Conservation (phyloP, 129 eudicot genomes). For the Cynara cardunculus region DNA sequence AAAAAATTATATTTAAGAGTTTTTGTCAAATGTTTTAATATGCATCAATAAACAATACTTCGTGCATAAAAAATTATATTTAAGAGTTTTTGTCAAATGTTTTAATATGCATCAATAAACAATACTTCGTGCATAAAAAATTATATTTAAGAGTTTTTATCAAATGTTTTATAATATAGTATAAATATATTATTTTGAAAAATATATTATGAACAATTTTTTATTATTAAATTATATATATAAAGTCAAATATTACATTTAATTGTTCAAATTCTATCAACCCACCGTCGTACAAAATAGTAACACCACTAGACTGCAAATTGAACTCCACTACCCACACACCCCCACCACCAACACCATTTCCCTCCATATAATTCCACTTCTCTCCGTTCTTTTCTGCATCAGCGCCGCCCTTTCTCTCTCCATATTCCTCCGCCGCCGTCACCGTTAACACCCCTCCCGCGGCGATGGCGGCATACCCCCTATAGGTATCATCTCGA, state of each 20-base stretch:
- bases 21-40: too few relatives aligned
- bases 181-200: too few relatives aligned
- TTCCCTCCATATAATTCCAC: background rate
- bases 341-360: background rate
- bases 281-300: slow-evolving; percentile 33
- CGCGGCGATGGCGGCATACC: slow-evolving; percentile 17
- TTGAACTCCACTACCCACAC: slow-evolving; percentile 10
- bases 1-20: too few relatives aligned
- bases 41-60: too few relatives aligned
- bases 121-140: too few relatives aligned
- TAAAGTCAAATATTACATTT: background rate
- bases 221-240: too few relatives aligned
- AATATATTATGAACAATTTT: too few relatives aligned
- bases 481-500: background rate
- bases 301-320: slow-evolving; percentile 25
- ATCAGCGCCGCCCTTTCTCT: slow-evolving; percentile 15
- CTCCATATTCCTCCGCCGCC: slow-evolving; percentile 5
- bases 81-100: too few relatives aligned
- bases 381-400: background rate
- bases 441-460: background rate
- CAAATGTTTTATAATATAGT: too few relatives aligned
- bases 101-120: too few relatives aligned
- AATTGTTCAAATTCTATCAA: slow-evolving; percentile 7
- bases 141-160: too few relatives aligned
- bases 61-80: too few relatives aligned